Percentiles rank a stretch among this genome's conserved stretches.
These are phyloP conservation scores for Picochlorum sp. DNA, from an alignment of 139 green algal genomes.

Conservation along the genomic window DNA sequence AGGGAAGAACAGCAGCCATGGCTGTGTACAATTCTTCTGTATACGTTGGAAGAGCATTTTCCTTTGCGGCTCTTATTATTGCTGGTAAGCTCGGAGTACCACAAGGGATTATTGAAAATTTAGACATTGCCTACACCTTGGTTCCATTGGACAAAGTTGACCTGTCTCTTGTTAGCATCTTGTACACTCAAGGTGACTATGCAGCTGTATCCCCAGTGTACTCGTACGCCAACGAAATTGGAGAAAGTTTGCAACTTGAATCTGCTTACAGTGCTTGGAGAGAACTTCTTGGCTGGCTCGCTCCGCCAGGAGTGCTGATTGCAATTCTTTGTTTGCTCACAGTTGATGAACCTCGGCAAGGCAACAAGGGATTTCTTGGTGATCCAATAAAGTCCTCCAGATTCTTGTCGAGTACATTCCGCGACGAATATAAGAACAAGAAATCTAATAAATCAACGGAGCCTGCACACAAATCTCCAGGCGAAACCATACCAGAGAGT, in stretches of 20 bases:
- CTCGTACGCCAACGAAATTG: conserved; percentile 35
- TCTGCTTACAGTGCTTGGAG: conserved; percentile 53
- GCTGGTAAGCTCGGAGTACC: conserved; percentile 37
- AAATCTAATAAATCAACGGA: background rate
- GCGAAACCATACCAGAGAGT: conserved; percentile 1
- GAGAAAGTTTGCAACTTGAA: background rate
- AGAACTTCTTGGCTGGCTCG: conserved; percentile 48
- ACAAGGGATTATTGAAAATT: conserved; percentile 7
- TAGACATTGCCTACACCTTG: conserved; percentile 24
- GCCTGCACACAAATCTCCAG: background rate
- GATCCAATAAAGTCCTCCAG: conserved; percentile 10
- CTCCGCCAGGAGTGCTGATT: conserved; percentile 49
- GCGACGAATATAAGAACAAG: background rate
- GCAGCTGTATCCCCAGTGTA: conserved; percentile 68
- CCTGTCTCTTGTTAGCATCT: conserved; percentile 50
- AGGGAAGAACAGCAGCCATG: conserved; percentile 64
- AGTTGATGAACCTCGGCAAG: conserved; percentile 38
- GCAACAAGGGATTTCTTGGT: conserved; percentile 2
- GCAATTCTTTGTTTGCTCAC: conserved; percentile 41
- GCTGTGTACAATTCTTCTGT: conserved; percentile 80
- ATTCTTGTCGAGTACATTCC: background rate
- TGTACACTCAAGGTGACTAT: conserved; percentile 69
- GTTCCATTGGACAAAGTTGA: conserved; percentile 70
- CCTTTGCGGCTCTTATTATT: conserved; percentile 55
- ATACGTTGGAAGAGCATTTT: conserved; percentile 72